Evolutionary conservation across 306 rosid species (phyloP).

Genomic region (Luffa aegyptiaca): DNA sequence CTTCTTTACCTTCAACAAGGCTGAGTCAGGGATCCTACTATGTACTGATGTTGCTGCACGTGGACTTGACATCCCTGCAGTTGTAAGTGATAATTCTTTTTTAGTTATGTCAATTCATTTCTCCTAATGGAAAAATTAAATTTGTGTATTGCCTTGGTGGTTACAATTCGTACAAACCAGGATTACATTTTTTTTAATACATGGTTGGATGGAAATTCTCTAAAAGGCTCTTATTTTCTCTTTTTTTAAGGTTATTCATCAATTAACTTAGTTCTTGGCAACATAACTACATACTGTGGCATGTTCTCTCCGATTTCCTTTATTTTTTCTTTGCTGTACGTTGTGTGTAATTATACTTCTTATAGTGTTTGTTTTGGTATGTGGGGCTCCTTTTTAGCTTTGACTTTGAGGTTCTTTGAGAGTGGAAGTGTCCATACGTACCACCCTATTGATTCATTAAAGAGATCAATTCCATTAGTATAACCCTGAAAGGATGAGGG

Average conservation of each 20-base stretch:
- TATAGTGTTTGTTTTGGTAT: background rate
- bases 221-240: background rate
- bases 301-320: background rate
- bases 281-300: background rate
- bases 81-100: slow-evolving; percentile 28
- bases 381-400: background rate
- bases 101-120: background rate
- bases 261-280: background rate
- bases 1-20: slow-evolving; percentile 68
- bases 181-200: background rate
- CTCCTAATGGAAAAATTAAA: no score
- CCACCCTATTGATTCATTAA: background rate
- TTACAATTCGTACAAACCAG: background rate
- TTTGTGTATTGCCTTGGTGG: background rate
- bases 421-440: background rate
- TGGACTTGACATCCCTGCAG: slow-evolving; percentile 83
- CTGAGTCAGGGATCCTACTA: slow-evolving; percentile 83
- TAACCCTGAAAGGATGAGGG: background rate
- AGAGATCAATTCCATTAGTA: background rate
- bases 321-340: background rate
- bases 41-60: slow-evolving; percentile 99
- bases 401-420: background rate
- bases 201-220: background rate
- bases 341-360: background rate
- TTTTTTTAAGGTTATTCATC: background rate